Percentiles rank a stretch among this genome's conserved stretches.
Evolutionary conservation across 306 rosid species (phyloP).

Genomic region (Quercus engelmannii): DNA sequence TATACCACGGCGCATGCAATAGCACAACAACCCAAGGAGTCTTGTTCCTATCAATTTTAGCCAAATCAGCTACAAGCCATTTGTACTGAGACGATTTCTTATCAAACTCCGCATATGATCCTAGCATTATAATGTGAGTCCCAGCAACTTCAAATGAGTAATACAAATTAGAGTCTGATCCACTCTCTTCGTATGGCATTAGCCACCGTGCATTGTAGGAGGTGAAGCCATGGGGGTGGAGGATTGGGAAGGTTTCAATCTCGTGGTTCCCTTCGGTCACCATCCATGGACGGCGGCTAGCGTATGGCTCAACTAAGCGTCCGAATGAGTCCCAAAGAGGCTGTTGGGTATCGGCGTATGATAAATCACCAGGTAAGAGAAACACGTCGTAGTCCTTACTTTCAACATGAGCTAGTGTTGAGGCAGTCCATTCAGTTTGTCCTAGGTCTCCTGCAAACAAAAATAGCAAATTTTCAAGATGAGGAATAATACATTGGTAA

Average conservation of each 20-base stretch:
- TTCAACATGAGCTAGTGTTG: constrained; percentile 49
- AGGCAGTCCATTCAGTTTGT: constrained; percentile 65
- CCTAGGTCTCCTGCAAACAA: constrained; percentile 62
- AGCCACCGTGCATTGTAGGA: constrained; percentile 69
- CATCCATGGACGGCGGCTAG: constrained; percentile 81
- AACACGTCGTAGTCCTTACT: constrained; percentile 61
- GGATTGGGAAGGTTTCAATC: constrained; percentile 44
- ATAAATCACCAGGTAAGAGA: constrained; percentile 60
- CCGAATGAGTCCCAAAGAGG: constrained; percentile 79
- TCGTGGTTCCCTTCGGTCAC: constrained; percentile 79
- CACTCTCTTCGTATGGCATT: constrained; percentile 61
- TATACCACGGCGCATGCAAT: constrained; percentile 83
- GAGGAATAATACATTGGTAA: background rate
- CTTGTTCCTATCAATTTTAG: constrained; percentile 37
- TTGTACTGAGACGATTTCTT: constrained; percentile 41
- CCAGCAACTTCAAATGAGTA: constrained; percentile 56
- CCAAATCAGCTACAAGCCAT: constrained; percentile 55
- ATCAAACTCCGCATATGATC: constrained; percentile 55
- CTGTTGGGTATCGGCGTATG: constrained; percentile 62
- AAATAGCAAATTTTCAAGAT: background rate
- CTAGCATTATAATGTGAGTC: constrained; percentile 60
- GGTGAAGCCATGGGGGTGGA: constrained; percentile 33
- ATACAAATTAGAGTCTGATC: constrained; percentile 60
- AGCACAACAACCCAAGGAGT: constrained; percentile 65
- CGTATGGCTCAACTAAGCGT: constrained; percentile 64